phyloP scores from a whole-genome alignment of 352 stramenopile genomes.

The Pythium aquatile region DNA sequence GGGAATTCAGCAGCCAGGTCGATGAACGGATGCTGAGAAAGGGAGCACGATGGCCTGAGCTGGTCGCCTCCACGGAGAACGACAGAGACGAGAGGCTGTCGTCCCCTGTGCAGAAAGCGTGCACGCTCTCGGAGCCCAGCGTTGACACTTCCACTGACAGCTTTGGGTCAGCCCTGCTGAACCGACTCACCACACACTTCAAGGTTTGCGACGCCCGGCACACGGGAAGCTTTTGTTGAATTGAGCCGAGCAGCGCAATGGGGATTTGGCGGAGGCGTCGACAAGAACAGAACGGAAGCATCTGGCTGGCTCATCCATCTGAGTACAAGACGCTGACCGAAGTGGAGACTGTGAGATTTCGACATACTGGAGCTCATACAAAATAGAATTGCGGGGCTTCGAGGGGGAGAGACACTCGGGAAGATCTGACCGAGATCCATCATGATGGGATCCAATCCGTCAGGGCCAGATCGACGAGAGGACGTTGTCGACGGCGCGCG shows the following conservation, averaged over 20 bases:
- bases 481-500: neutral
- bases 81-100: neutral
- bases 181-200: neutral
- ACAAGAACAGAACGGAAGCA: neutral
- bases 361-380: too few species aligned
- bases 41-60: neutral
- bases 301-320: slow-evolving; percentile 1
- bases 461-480: neutral
- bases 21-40: neutral
- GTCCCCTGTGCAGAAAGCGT: neutral
- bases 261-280: too few species aligned
- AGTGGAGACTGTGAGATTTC: too few species aligned
- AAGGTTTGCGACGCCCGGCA: neutral
- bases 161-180: too few species aligned
- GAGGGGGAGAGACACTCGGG: too few species aligned
- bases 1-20: too few species aligned
- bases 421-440: neutral
- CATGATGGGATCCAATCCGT: neutral
- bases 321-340: neutral
- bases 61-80: neutral
- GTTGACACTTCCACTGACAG: neutral
- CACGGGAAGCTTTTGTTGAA: neutral
- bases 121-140: neutral
- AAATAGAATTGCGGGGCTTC: too few species aligned
- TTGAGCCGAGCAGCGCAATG: neutral